Percentiles rank a stretch among this genome's conserved stretches.
These are phyloP conservation scores for Otatea glauca DNA, from an alignment of 176 grass and related monocot genomes.

Conservation along the genomic window DNA sequence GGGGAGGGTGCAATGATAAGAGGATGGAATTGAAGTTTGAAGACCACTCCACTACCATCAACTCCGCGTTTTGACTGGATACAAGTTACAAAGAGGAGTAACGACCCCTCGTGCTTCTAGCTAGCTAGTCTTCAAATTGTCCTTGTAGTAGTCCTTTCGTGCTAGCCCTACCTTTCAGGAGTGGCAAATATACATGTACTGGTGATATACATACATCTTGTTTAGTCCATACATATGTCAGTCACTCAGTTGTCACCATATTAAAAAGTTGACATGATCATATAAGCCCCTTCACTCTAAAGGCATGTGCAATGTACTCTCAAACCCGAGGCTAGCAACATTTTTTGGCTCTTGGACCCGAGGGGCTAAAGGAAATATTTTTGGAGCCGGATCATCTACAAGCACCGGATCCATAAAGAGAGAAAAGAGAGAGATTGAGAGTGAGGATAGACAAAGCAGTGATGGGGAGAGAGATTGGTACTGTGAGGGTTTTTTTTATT, in stretches of 20 bases:
- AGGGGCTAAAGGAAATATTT: no score
- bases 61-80: slow-evolving; percentile 23
- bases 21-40: background rate
- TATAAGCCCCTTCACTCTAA: background rate
- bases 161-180: background rate
- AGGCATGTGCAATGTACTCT: background rate
- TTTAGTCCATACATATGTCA: background rate
- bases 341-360: no score
- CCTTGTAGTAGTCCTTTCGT: background rate
- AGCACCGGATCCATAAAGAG: no score
- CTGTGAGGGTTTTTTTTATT: no score
- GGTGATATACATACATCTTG: background rate
- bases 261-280: background rate
- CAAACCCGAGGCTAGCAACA: no score
- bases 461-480: no score
- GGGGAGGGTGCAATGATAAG: background rate
- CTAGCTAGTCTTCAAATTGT: background rate
- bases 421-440: no score
- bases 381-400: no score
- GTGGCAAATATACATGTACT: background rate
- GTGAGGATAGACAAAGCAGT: no score
- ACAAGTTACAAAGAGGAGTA: background rate
- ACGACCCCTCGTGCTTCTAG: background rate
- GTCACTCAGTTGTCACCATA: background rate
- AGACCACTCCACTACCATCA: background rate